Base-by-base conservation (phyloP, 2,329 filamentous ascomycete genomes). In the Trichophyton mentagrophytes region DNA sequence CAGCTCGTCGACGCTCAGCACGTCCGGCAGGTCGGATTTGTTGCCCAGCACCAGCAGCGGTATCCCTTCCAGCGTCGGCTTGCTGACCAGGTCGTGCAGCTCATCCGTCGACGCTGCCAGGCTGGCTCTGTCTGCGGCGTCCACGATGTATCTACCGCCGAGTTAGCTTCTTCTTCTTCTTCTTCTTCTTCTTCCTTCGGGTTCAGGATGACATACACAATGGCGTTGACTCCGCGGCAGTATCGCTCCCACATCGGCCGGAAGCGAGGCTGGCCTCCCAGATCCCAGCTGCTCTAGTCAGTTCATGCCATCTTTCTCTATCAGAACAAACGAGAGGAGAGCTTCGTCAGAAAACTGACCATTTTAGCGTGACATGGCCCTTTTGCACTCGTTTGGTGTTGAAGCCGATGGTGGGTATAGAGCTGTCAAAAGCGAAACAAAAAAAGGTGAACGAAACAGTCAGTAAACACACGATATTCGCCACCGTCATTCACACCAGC, bases 231-330 rank as follows among this genome's bases (percentile, higher is more conserved):
- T 59, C 90, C 93, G 65, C 91, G 89, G 77, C 93, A 97, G 75
- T 99, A 99, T 71, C 93, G 83, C 80, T 99, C 93, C 93, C 93
- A 99, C 93, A 99, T 99, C 67, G 89, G 89, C 70, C 93, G 88
- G 78, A 97, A 99, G 66, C 92, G 85, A 68, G 93, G 92, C 77
- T 99, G 93, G 60, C 93, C 93, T 68, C 93, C 93, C 65, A 99
- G 85, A 78, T 99, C 93, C 93, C 93, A 99, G 77, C 84, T 86
- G 33, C 17, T 22, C n/a, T 47, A 11, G 44, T 47, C 20, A 62
- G 38, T 17, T 65, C 64, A 66, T 38, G 33, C 64, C 61, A 72
- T 13, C 38, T 42, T 3, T n/a, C 38, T 4, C 38, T n/a, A n/a
- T 42, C 38, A n/a, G 38, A 42, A 13, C 11, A 42, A n/a, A 42